Percentiles rank a stretch among this genome's conserved stretches.
These are phyloP conservation scores for Pulicaria dysenterica DNA, from an alignment of 129 eudicot genomes.

Conservation along the genomic window DNA sequence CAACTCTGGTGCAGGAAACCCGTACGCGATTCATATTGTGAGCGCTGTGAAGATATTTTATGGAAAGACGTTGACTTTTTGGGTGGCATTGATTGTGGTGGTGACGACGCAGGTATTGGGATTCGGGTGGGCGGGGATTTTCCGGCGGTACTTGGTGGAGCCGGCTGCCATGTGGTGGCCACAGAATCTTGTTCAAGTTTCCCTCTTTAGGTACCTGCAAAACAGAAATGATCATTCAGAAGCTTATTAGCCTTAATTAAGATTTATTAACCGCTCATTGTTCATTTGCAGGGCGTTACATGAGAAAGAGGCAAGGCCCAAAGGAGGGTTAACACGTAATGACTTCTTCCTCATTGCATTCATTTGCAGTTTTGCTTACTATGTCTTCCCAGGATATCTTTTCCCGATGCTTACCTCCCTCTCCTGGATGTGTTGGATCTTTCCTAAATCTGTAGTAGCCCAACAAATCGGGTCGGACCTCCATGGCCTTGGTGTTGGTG, in stretches of 20 bases:
- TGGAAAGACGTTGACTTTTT: slow-evolving; percentile 54
- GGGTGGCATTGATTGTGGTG: slow-evolving; percentile 63
- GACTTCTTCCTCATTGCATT: slow-evolving; percentile 74
- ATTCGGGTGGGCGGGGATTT: slow-evolving; percentile 73
- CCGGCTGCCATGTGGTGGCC: slow-evolving; percentile 94
- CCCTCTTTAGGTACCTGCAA: slow-evolving; percentile 56
- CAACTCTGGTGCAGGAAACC: slow-evolving; percentile 68
- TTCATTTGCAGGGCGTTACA: slow-evolving; percentile 63
- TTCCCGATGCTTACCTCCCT: slow-evolving; percentile 61
- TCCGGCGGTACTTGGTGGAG: slow-evolving; percentile 67
- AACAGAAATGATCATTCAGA: neutral
- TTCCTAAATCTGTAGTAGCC: slow-evolving; percentile 55
- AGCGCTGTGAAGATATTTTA: slow-evolving; percentile 70
- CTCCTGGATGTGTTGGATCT: slow-evolving; percentile 81
- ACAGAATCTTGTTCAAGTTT: slow-evolving; percentile 70
- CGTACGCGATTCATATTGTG: slow-evolving; percentile 63
- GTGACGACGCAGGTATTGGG: slow-evolving; percentile 71
- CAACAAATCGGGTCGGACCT: slow-evolving; percentile 80
- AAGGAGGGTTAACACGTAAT: slow-evolving; percentile 57
- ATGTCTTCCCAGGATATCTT: slow-evolving; percentile 72
- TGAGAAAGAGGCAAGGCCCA: slow-evolving; percentile 58
- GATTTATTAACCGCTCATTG: neutral
- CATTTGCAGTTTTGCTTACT: slow-evolving; percentile 61
- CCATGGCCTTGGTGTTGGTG: slow-evolving; percentile 71
- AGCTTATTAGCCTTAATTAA: neutral